A percentile compares a stretch with the other conserved stretches of the same genome.
Conservation (phyloP, 768 basidiomycete species). For the Pleurotus sapidus region DNA sequence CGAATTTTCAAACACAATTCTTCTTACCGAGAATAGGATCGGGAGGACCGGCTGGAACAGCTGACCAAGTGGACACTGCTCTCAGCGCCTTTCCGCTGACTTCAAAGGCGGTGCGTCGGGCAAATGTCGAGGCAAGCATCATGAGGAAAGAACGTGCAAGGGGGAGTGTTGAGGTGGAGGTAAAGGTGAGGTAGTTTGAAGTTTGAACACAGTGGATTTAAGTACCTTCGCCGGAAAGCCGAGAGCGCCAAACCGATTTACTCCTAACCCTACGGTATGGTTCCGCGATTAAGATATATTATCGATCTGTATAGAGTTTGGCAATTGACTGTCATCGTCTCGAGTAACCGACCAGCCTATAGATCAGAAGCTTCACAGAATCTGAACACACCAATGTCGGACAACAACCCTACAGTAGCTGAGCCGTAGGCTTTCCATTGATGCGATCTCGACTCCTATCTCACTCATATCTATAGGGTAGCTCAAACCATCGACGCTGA, state of each 20-base stretch:
- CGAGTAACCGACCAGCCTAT: too few relatives aligned
- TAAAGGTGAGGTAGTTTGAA: conserved; percentile 4
- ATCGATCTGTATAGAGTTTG: neutral
- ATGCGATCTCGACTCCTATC: neutral
- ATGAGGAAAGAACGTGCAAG: conserved; percentile 15
- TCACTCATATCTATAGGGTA: neutral
- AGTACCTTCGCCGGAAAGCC: conserved; percentile 1
- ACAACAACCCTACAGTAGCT: neutral
- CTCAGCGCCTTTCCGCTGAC: conserved; percentile 34
- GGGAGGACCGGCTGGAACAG: conserved; percentile 84
- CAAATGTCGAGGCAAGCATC: conserved; percentile 48
- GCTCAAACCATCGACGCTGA: conserved; percentile 5
- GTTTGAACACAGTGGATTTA: neutral
- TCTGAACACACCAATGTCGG: neutral
- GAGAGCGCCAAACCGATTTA: conserved; percentile 1
- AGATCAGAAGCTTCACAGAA: too few relatives aligned
- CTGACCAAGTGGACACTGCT: conserved; percentile 72
- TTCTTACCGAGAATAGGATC: conserved; percentile 85
- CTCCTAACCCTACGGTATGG: conserved; percentile 19
- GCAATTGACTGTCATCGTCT: too few relatives aligned
- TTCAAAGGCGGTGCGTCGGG: conserved; percentile 47
- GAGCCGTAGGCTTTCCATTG: neutral
- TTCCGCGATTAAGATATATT: conserved; percentile 11
- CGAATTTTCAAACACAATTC: neutral
- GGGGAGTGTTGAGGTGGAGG: conserved; percentile 20